Base-by-base conservation (phyloP, 1,284 basidiomycete genomes). In the Fomes fomentarius region DNA sequence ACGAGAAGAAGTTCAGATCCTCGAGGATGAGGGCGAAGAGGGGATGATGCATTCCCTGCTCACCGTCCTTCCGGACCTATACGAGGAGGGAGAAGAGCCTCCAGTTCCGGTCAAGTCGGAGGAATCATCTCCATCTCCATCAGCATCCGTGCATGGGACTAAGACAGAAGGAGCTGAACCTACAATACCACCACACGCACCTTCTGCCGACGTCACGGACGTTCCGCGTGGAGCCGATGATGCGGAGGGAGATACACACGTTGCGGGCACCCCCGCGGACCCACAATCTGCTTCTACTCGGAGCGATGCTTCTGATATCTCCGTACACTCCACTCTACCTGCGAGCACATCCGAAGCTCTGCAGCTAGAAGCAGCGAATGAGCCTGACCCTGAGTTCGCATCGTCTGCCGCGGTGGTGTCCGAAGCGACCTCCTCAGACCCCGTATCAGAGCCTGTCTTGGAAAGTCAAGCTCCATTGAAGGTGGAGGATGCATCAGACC, bases 21-120 rank as follows among this genome's bases (percentile, higher is more conserved):
- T 91, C 21, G 75, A 82, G 52, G 73, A 79, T 54, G 84, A 85
- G 66, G 85, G 81, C 22, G 88, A 91, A 63, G 87, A 90, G 8
- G 90, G 89, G 25, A 91, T 91, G 89, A 77, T 93, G n/a, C 93
- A 95, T 70, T 90, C 92, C 0, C 69, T 93, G 7, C 78, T 96
- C 17, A 87, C 84, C 34, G 76, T 82, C 15, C 70, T 95, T 14
- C 93, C 93, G 0, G 78, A 83, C 17, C 71, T 95, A 2, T 74
- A 71, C 41, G 81, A 81, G 37, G 77, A 75, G 3, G 66, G 67
- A 15, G 71, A 71, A 3, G 37, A 41, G 14, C 14, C 15, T 14
- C 26, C 43, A 4, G 33, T 42, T 1, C 9, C n/a, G 3, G 9
- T 31, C 25, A 38, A 50, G 42, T 19, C 21, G 19, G 42, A 54